Conservation (phyloP, 2,329 filamentous ascomycete genomes). For the Colletotrichum magnum region DNA sequence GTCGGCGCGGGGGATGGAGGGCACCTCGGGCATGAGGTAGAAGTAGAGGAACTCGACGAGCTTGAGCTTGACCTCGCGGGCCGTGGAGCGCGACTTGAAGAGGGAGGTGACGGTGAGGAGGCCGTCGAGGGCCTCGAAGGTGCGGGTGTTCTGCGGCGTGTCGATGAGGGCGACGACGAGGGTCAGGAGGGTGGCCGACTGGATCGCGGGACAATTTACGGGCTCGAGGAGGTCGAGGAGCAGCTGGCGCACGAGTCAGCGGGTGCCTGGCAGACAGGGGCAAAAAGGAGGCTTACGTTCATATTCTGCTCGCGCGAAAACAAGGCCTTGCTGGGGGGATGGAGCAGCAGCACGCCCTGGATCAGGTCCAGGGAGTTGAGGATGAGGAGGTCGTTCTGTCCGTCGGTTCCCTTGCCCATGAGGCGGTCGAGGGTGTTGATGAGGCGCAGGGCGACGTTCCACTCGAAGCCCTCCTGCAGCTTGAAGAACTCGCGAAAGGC, state of each 20-base stretch:
- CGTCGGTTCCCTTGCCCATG: slow-evolving; percentile 85
- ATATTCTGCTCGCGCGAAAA: slow-evolving; percentile 94
- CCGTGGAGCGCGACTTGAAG: slow-evolving; percentile 90
- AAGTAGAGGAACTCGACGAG: slow-evolving; percentile 99
- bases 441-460: slow-evolving; percentile 92
- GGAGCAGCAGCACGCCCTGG: slow-evolving; percentile 88
- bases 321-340: slow-evolving; percentile 88
- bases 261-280: background rate
- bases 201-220: slow-evolving; percentile 91
- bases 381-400: slow-evolving; percentile 89
- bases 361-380: slow-evolving; percentile 89
- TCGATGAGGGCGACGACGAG: slow-evolving; percentile 92
- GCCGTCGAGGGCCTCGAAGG: slow-evolving; percentile 93
- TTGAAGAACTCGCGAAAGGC: slow-evolving; percentile 98
- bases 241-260: slow-evolving; percentile 63
- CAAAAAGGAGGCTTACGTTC: slow-evolving; percentile 73
- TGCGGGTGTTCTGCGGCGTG: slow-evolving; percentile 87
- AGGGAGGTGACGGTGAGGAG: slow-evolving; percentile 91
- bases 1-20: slow-evolving; percentile 66
- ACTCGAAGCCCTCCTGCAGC: slow-evolving; percentile 96
- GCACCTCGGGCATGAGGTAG: slow-evolving; percentile 95
- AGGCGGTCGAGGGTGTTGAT: slow-evolving; percentile 89
- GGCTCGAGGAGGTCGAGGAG: slow-evolving; percentile 95
- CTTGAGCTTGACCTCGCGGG: slow-evolving; percentile 91
- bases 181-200: slow-evolving; percentile 89